Evolutionary conservation across 768 basidiomycete species (phyloP).

Genomic region (Amanita rubescens): DNA sequence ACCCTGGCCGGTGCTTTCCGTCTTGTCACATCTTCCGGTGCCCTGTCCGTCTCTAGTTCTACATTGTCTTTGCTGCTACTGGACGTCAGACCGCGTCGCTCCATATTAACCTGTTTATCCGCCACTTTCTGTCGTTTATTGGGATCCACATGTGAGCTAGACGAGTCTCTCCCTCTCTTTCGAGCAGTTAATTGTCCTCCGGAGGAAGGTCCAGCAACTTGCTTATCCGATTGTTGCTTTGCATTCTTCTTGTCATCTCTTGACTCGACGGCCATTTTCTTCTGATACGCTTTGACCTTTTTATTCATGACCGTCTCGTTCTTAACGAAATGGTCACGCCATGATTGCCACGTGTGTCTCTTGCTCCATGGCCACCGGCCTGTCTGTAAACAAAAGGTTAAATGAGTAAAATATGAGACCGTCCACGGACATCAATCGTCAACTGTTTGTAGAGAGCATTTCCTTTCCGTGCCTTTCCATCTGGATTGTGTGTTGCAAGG

Average conservation of each 20-base stretch:
- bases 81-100: neutral
- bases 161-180: conserved; percentile 9
- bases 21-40: neutral
- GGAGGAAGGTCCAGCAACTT: neutral
- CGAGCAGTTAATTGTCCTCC: neutral
- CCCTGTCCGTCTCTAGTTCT: neutral
- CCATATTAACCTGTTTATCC: neutral
- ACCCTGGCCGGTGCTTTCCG: neutral
- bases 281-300: conserved; percentile 33
- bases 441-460: conserved; percentile 36
- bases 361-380: conserved; percentile 44
- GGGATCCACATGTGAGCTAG: neutral
- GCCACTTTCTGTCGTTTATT: neutral
- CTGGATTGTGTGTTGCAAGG: conserved; percentile 42
- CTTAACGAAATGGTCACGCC: conserved; percentile 54
- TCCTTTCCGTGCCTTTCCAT: conserved; percentile 35
- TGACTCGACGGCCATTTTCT: conserved; percentile 16
- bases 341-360: conserved; percentile 51
- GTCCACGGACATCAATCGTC: conserved; percentile 36
- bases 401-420: neutral
- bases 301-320: conserved; percentile 34
- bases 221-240: neutral
- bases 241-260: conserved; percentile 9
- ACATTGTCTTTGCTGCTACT: neutral
- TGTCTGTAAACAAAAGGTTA: conserved; percentile 20